Conservation (phyloP, 768 basidiomycete genomes). For the Termitomyces sp. region DNA sequence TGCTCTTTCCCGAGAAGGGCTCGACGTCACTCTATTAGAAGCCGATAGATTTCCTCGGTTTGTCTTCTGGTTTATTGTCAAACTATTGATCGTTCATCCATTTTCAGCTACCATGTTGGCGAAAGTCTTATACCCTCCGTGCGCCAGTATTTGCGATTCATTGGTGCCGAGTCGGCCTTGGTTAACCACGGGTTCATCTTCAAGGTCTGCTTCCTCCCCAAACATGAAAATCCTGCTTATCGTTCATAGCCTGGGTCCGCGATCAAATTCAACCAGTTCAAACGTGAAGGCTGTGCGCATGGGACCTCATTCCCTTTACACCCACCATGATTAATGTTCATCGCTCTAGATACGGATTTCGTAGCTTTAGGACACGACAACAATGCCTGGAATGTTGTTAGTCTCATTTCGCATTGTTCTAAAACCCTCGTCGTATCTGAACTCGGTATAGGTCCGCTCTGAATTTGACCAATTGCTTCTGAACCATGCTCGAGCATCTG, state of each 20-base stretch:
- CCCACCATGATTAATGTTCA: background rate
- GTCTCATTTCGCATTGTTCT: conserved; percentile 15
- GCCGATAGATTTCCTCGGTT: conserved; percentile 50
- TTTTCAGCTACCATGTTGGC: conserved; percentile 49
- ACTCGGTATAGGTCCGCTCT: conserved; percentile 41
- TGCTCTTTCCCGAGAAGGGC: conserved; percentile 50
- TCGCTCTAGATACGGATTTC: conserved; percentile 50
- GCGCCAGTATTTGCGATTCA: conserved; percentile 54
- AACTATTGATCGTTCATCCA: background rate
- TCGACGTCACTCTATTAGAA: conserved; percentile 50
- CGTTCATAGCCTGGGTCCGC: conserved; percentile 49
- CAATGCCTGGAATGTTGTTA: conserved; percentile 58
- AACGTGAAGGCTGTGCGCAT: conserved; percentile 57
- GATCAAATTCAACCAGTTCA: conserved; percentile 59
- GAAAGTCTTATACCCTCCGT: conserved; percentile 59
- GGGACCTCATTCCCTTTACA: background rate
- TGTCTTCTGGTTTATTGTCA: conserved; percentile 1
- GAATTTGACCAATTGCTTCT: conserved; percentile 59
- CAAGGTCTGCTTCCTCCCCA: conserved; percentile 33
- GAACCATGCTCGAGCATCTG: conserved; percentile 48
- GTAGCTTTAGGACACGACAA: conserved; percentile 48
- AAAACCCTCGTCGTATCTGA: background rate
- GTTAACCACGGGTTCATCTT: conserved; percentile 41
- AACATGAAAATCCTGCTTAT: background rate
- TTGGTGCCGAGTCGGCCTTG: conserved; percentile 51